phyloP scores from a whole-genome alignment of 768 basidiomycete genomes.

The Tylopilus vinaceipallidus region DNA sequence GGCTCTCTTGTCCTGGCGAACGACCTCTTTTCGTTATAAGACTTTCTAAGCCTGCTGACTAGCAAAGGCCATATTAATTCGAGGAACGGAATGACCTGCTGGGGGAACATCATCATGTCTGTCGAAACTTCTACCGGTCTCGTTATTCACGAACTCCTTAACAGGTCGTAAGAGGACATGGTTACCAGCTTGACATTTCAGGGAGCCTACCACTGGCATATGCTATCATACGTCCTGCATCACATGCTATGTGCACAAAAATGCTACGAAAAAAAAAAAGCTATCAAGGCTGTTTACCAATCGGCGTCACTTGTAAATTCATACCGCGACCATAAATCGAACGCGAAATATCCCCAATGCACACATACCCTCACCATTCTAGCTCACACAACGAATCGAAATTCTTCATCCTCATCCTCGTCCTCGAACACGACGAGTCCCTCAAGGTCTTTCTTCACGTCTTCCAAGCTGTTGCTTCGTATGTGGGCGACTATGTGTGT shows the following conservation, averaged over 20 bases:
- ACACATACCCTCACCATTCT: neutral
- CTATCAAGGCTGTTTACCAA: neutral
- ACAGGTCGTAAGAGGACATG: neutral
- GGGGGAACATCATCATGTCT: neutral
- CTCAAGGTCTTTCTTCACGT: slow-evolving; percentile 32
- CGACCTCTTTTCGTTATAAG: slow-evolving; percentile 16
- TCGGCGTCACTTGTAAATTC: slow-evolving; percentile 3
- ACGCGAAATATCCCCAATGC: neutral
- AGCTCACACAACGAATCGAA: slow-evolving; percentile 28
- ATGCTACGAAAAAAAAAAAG: slow-evolving; percentile 10
- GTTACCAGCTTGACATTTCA: neutral
- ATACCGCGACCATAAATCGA: slow-evolving; percentile 17
- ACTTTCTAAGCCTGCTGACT: neutral
- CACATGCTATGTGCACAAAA: slow-evolving; percentile 11
- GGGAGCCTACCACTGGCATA: neutral
- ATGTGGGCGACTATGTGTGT: slow-evolving; percentile 17
- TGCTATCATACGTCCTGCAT: slow-evolving; percentile 12
- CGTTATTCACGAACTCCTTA: too few relatives aligned
- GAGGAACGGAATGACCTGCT: neutral
- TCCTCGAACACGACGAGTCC: slow-evolving; percentile 30
- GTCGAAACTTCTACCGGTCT: too few relatives aligned
- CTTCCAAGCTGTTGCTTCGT: slow-evolving; percentile 24
- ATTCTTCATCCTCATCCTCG: slow-evolving; percentile 27
- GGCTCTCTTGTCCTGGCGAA: slow-evolving; percentile 4
- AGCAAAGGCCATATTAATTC: too few relatives aligned